These are phyloP conservation scores for Xylaria intraflava DNA, from an alignment of 495 filamentous ascomycete species.

Conservation along the genomic window DNA sequence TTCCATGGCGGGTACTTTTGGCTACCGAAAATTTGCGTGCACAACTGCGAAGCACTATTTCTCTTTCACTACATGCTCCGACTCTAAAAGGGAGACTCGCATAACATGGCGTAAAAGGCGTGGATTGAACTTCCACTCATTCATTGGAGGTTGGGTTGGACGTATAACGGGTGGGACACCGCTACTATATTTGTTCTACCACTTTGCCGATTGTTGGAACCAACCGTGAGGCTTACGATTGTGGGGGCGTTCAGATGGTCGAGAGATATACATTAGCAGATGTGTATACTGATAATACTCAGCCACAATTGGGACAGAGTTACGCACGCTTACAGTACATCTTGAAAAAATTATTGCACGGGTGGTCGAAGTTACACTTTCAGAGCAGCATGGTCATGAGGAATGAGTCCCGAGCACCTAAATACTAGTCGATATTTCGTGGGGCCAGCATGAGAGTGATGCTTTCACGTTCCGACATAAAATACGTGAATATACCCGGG, in stretches of 20 bases:
- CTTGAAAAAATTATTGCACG: conserved; percentile 4
- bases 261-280: background rate
- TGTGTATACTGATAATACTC: conserved; percentile 5
- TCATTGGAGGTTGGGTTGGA: conserved; percentile 5
- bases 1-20: conserved; percentile 8
- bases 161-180: conserved; percentile 1
- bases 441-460: too few species aligned
- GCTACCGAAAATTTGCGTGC: conserved; percentile 5
- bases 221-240: background rate
- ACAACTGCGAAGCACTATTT: conserved; percentile 1
- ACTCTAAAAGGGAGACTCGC: conserved; percentile 8
- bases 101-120: conserved; percentile 12
- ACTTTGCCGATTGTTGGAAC: background rate
- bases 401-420: background rate
- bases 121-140: conserved; percentile 8
- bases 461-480: too few species aligned
- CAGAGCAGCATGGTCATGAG: too few species aligned
- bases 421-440: background rate
- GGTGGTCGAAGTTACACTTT: conserved; percentile 9
- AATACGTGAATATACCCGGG: too few species aligned
- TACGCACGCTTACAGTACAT: background rate
- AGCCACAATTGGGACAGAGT: conserved; percentile 3
- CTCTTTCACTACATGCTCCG: conserved; percentile 1
- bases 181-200: background rate
- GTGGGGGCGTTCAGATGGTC: background rate